Percentiles rank a stretch among this genome's conserved stretches.
These are phyloP conservation scores for Backusella psychrophila DNA, from an alignment of 192 early-diverging fungal species.

Conservation along the genomic window DNA sequence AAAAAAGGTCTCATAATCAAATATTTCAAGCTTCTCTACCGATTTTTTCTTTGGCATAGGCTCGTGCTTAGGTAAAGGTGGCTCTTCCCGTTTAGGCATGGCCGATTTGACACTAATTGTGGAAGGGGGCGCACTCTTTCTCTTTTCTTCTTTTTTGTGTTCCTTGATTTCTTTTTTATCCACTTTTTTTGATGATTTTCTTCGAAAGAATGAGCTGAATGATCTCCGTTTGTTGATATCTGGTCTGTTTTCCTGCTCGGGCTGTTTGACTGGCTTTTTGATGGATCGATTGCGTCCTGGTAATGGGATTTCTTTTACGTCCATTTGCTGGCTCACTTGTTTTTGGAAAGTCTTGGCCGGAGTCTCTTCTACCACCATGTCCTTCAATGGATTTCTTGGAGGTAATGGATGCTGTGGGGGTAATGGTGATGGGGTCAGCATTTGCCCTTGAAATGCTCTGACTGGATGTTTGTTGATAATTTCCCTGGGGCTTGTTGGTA, in stretches of 20 bases:
- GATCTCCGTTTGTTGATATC: slow-evolving; percentile 8
- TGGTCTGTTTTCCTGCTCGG: neutral
- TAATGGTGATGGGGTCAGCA: neutral
- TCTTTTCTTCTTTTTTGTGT: neutral
- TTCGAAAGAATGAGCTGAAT: slow-evolving; percentile 4
- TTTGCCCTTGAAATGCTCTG: neutral
- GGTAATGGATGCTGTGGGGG: neutral
- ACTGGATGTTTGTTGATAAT: neutral
- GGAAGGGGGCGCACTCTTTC: slow-evolving; percentile 14
- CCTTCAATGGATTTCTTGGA: neutral
- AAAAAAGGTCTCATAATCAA: slow-evolving; percentile 4
- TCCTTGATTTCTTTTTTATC: neutral
- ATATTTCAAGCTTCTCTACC: slow-evolving; percentile 1
- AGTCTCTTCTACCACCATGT: neutral
- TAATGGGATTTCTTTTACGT: neutral
- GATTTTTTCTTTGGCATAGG: too few species aligned
- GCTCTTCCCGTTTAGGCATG: neutral
- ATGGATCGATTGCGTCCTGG: neutral
- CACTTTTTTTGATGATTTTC: neutral
- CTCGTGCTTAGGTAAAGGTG: neutral
- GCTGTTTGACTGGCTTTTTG: neutral
- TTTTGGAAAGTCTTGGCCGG: slow-evolving; percentile 1
- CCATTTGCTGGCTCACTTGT: neutral
- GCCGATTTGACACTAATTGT: neutral
- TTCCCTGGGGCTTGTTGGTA: neutral